Evolutionary conservation across 495 filamentous ascomycete genomes (phyloP), one percentile per base, ranked within the genome.

Genomic region (Aspergillus heteromorphus): DNA sequence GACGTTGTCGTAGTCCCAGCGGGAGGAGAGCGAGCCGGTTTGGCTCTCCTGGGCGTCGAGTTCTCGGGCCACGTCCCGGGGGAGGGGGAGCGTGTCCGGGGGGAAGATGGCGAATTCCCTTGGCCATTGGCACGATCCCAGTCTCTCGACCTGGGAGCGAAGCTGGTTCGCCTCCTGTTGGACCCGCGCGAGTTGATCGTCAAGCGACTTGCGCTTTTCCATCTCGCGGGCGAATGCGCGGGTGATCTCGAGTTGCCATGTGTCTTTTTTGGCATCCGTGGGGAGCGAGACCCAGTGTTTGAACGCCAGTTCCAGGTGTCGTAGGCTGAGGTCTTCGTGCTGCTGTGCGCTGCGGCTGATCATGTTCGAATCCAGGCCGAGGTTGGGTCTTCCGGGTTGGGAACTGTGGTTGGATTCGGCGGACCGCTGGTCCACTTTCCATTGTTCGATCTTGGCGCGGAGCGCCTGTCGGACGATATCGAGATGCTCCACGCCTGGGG

Each of bases 171-270:
- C 83, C 65, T 95, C 87, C 61, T 88, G 85, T 45, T 83, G 79
- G 2, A 83, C 76, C 9, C 75, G 65, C 17, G 84, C 83, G 20
- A 91, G 79, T 29, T 76, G 73, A 14, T 80, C 75, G 53, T 87
- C 83, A 1, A 83, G 58, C 14, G 80, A 79, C 53, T 83, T 75
- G n/a, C 83, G 76, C 57, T 84, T 80, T 51, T 88, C 84, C 36
- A 82, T 72, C 52, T 86, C 85, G n/a, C 81, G 75, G 8, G 81
- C 82, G 45, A 86, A 85, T 27, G 87, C 82, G 34, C 90, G 83
- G 1, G 85, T 84, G 36, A 89, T 77, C 63, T 92, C 89, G n/a
- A 92, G 71, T 27, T 78, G 82, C 91, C 91, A 96, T 4, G 81
- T 65, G 31, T 90, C 83, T 27, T 77, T 74, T 30, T 79, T 78